phyloP scores from a whole-genome alignment of 768 basidiomycete species.

The Collybiopsis confluens region DNA sequence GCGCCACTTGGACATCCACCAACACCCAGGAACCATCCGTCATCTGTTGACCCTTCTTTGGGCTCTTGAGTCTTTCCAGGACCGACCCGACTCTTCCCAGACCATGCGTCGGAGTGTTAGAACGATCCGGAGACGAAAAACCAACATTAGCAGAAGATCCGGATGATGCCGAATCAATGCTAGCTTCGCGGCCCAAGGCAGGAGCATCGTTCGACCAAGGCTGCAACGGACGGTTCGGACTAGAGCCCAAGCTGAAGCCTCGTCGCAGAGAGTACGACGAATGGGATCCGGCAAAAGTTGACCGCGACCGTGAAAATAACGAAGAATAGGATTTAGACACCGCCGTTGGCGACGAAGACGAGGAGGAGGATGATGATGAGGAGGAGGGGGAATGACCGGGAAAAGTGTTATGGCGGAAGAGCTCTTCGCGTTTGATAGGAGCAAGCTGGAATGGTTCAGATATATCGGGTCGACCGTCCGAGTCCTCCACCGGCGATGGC shows the following conservation, averaged over 20 bases:
- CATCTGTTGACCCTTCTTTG: not conserved
- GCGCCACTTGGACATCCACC: constrained; percentile 6
- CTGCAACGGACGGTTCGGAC: too few relatives aligned
- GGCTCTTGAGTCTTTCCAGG: constrained; percentile 3
- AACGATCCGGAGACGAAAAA: not conserved
- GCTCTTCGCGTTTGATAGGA: not conserved
- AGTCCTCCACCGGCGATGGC: not conserved
- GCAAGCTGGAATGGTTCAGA: constrained; percentile 7
- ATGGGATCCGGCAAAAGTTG: not conserved
- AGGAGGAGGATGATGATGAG: not conserved
- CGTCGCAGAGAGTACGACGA: not conserved
- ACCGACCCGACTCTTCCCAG: not conserved
- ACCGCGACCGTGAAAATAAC: too few relatives aligned
- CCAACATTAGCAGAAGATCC: too few relatives aligned
- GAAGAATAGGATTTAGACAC: too few relatives aligned
- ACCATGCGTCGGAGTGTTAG: not conserved
- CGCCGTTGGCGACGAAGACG: not conserved
- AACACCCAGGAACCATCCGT: constrained; percentile 1
- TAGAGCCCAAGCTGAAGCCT: constrained; percentile 5
- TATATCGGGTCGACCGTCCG: not conserved
- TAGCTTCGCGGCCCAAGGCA: too few relatives aligned
- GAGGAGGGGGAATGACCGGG: not conserved
- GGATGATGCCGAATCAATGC: too few relatives aligned
- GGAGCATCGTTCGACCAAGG: too few relatives aligned
- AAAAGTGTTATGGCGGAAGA: not conserved